Percentiles rank a stretch among this genome's conserved stretches.
Conservation (phyloP, 1,284 basidiomycete species). For the Leccinum subspadiceum region DNA sequence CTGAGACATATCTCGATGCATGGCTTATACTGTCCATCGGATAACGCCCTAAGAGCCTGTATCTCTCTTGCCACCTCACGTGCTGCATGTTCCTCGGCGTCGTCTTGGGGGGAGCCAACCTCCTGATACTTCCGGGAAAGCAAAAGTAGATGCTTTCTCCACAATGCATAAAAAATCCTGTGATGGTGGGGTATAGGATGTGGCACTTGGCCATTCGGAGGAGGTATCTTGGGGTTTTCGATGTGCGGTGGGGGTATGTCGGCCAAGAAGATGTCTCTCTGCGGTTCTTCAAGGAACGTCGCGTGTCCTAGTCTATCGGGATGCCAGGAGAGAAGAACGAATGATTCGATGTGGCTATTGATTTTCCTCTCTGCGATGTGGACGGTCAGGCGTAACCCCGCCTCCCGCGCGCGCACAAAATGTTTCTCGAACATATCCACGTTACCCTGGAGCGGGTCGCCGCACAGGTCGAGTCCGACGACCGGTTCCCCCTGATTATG, state of each 20-base stretch:
- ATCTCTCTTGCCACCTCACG: slow-evolving; percentile 30
- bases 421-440: slow-evolving; percentile 51
- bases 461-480: slow-evolving; percentile 80
- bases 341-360: slow-evolving; percentile 58
- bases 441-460: slow-evolving; percentile 65
- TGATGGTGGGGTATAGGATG: slow-evolving; percentile 26
- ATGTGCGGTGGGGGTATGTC: slow-evolving; percentile 21
- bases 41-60: slow-evolving; percentile 16
- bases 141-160: slow-evolving; percentile 26
- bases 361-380: slow-evolving; percentile 72
- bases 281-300: slow-evolving; percentile 69
- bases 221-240: slow-evolving; percentile 21
- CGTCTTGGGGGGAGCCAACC: slow-evolving; percentile 6
- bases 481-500: slow-evolving; percentile 58
- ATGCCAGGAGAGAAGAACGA: slow-evolving; percentile 58
- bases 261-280: slow-evolving; percentile 53
- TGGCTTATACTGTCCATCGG: slow-evolving; percentile 41
- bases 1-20: slow-evolving; percentile 80
- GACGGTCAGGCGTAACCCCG: slow-evolving; percentile 66
- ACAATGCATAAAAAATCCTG: slow-evolving; percentile 23
- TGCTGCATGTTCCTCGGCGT: slow-evolving; percentile 20
- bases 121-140: slow-evolving; percentile 23
- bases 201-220: slow-evolving; percentile 17
- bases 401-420: slow-evolving; percentile 54
- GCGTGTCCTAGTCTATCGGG: slow-evolving; percentile 80